These are phyloP conservation scores for Suhomyces taliae DNA, from an alignment of 1,139 yeast genomes.

Conservation along the genomic window DNA sequence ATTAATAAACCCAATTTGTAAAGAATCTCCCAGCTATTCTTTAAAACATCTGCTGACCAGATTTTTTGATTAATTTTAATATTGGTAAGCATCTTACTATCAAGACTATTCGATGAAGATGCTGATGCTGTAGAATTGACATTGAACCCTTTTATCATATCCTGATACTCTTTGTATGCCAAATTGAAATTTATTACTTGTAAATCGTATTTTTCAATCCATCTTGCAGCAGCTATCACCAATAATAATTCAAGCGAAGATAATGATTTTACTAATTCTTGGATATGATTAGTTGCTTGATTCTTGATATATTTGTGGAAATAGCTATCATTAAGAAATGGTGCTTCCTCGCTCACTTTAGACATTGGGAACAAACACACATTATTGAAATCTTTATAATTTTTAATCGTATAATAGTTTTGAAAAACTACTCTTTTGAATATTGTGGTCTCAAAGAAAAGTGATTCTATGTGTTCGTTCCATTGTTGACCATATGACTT, in stretches of 20 bases:
- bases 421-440: conserved; percentile 29
- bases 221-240: conserved; percentile 72
- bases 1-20: conserved; percentile 38
- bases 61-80: conserved; percentile 44
- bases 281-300: conserved; percentile 25
- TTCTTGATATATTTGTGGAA: conserved; percentile 25
- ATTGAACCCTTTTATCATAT: conserved; percentile 50
- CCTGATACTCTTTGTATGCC: conserved; percentile 73
- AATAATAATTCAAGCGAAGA: conserved; percentile 71
- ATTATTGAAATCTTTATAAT: conserved; percentile 56
- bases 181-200: conserved; percentile 69
- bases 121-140: conserved; percentile 30
- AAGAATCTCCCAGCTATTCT: conserved; percentile 56
- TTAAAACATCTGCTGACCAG: conserved; percentile 50
- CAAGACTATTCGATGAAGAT: conserved; percentile 30
- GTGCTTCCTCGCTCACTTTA: conserved; percentile 22
- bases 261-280: conserved; percentile 42
- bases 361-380: conserved; percentile 49
- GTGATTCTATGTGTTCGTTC: conserved; percentile 47
- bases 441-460: conserved; percentile 13
- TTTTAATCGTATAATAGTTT: conserved; percentile 61
- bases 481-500: conserved; percentile 40
- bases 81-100: conserved; percentile 29
- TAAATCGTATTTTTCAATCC: conserved; percentile 57
- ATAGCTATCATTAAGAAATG: conserved; percentile 34